Evolutionary conservation across 2,329 filamentous ascomycete species (phyloP), one percentile per base, ranked within the genome.

Genomic region (Neonectria neomacrospora): DNA sequence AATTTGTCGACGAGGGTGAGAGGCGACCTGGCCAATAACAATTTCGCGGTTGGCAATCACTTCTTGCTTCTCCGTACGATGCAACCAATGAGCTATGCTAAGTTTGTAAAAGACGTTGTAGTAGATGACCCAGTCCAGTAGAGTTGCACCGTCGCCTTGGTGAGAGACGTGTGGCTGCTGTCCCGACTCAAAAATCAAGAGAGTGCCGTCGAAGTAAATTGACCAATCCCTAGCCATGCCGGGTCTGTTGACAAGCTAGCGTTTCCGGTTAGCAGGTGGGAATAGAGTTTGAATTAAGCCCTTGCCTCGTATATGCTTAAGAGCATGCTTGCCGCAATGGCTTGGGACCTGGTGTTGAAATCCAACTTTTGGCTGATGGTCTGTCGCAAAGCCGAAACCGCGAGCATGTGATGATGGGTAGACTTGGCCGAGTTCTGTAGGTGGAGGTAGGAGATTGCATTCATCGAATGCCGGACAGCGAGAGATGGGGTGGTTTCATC

Each of bases 101-200:
- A 61, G 34, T 5, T 61, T 61, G 52, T 54, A 61, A 42, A 61
- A 55, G 8, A 54, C 16, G 22, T 61, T 61, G 23, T 60, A 60
- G 23, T 60, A 60, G 1, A 60, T 28, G 7, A 55, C 51, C 58
- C 51, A 60, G 20, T 54, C 58, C 16, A 60, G n/a, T 3, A 61
- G 58, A 9, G 58, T 61, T 1, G 44, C 45, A 9, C 45, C 45
- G 20, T 61, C 52, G 1, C 52, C 45, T 14, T 37, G 20, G 41
- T 55, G 42, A n/a, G 16, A n/a, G 20, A 14, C 23, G 7, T 28
- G 42, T 10, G 42, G 20, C 3, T 39, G 20, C 10, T 56, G 26
- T 11, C 28, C 37, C 0, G 52, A 30, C 28, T 51, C 58, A 20
- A 54, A 61, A 30, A 61, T 61, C 44, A 61, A 44, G 16, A 55